Evolutionary conservation across 129 eudicot species (phyloP).

Genomic region (Rutidosis leptorrhynchoides): DNA sequence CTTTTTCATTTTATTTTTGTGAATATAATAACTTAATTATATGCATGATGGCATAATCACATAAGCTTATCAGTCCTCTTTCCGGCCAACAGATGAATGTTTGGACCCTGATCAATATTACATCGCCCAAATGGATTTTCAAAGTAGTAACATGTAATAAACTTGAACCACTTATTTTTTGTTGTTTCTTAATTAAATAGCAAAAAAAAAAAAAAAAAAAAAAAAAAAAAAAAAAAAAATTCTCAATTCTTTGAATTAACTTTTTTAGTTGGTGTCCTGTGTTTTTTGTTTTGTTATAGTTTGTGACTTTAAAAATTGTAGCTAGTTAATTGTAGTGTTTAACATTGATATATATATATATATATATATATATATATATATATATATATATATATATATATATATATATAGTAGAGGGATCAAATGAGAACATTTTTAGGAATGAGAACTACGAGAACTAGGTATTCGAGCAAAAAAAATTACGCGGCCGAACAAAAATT

Average conservation of each 20-base stretch:
- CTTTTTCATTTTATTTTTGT: neutral
- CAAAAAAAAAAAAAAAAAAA: too few relatives aligned
- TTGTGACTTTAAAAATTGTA: neutral
- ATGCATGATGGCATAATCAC: neutral
- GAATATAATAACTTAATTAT: neutral
- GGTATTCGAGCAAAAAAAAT: too few relatives aligned
- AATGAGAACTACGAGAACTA: too few relatives aligned
- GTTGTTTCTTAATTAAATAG: neutral
- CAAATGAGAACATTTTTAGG: too few relatives aligned
- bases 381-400: too few relatives aligned
- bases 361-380: too few relatives aligned
- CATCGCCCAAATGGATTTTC: neutral
- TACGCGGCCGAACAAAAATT: too few relatives aligned
- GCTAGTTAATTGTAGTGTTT: neutral
- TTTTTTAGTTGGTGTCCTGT: neutral
- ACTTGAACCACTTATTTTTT: neutral
- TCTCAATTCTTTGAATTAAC: neutral
- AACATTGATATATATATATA: neutral
- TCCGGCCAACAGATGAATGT: neutral
- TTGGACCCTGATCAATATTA: neutral
- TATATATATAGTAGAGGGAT: too few relatives aligned
- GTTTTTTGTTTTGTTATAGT: slow-evolving; percentile 12
- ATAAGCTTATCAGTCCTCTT: neutral
- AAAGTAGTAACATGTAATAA: neutral
- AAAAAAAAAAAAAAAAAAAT: too few relatives aligned